These are phyloP conservation scores for Mortierella polycephala DNA, from an alignment of 371 early-diverging fungal genomes.

Conservation along the genomic window DNA sequence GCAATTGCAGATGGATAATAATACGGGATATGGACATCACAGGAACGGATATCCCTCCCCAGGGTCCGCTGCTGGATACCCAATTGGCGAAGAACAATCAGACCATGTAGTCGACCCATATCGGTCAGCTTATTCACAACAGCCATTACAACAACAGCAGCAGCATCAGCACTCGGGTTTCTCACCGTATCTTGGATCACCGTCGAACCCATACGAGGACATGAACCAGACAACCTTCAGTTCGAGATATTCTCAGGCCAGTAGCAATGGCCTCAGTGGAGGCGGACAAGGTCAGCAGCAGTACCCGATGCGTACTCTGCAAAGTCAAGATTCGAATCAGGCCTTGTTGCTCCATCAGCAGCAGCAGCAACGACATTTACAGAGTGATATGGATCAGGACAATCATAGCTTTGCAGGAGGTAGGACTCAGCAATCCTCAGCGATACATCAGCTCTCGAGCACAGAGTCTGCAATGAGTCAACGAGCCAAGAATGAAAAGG, in stretches of 20 bases:
- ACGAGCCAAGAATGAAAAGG: constrained; percentile 6
- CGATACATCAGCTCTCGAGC: constrained; percentile 8
- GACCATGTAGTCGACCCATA: constrained; percentile 31
- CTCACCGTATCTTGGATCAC: constrained; percentile 20
- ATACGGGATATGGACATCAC: neutral
- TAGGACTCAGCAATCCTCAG: neutral
- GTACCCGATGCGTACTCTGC: constrained; percentile 32
- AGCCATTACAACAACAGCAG: constrained; percentile 24
- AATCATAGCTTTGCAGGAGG: neutral
- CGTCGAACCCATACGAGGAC: constrained; percentile 17
- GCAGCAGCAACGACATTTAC: constrained; percentile 12
- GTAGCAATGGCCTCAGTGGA: constrained; percentile 11
- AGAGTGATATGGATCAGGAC: constrained; percentile 13
- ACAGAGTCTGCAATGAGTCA: constrained; percentile 4
- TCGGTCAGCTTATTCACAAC: constrained; percentile 45
- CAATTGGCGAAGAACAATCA: constrained; percentile 5
- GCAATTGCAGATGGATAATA: neutral
- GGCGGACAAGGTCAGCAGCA: constrained; percentile 9
- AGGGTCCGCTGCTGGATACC: neutral
- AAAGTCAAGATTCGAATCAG: constrained; percentile 17
- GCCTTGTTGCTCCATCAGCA: constrained; percentile 9
- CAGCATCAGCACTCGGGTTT: constrained; percentile 10
- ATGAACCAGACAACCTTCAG: constrained; percentile 2
- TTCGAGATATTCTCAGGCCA: constrained; percentile 25
- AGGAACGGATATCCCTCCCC: constrained; percentile 8